Conservation (phyloP, 345 rosid species). For the Nasturtium officinale region DNA sequence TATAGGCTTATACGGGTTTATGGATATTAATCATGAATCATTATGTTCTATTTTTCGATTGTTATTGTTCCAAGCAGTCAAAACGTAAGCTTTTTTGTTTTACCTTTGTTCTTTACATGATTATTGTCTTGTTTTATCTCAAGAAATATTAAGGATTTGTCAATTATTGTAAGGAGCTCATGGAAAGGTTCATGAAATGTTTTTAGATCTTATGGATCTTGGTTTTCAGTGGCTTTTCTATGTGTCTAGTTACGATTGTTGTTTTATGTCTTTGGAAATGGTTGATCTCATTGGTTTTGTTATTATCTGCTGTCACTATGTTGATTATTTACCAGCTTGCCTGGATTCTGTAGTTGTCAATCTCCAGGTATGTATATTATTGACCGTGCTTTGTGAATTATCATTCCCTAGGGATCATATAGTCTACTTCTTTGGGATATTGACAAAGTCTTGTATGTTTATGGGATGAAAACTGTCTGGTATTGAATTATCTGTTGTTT, state of each 20-base stretch:
- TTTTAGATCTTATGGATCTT: conserved; percentile 25
- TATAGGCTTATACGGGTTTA: conserved; percentile 21
- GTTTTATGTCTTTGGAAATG: conserved; percentile 13
- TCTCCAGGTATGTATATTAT: background rate
- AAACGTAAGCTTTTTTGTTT: conserved; percentile 15
- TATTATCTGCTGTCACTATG: conserved; percentile 8
- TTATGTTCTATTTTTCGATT: background rate
- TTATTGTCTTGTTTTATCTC: background rate
- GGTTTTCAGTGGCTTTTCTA: conserved; percentile 6
- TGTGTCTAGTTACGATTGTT: background rate
- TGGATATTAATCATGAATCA: conserved; percentile 17
- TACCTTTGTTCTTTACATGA: conserved; percentile 10
- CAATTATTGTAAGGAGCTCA: background rate
- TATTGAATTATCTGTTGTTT: background rate
- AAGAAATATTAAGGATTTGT: conserved; percentile 5
- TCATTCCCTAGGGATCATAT: background rate
- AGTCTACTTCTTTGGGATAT: background rate
- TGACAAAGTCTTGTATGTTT: background rate
- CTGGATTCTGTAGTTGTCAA: background rate
- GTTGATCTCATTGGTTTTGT: conserved; percentile 19
- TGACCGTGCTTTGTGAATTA: background rate
- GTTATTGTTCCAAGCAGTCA: background rate
- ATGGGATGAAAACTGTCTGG: background rate
- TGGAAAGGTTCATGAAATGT: background rate
- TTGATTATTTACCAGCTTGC: conserved; percentile 1